Percentiles rank a stretch among this genome's conserved stretches.
Conservation (phyloP, 305 asterid genomes). For the Solanum chacoense region DNA sequence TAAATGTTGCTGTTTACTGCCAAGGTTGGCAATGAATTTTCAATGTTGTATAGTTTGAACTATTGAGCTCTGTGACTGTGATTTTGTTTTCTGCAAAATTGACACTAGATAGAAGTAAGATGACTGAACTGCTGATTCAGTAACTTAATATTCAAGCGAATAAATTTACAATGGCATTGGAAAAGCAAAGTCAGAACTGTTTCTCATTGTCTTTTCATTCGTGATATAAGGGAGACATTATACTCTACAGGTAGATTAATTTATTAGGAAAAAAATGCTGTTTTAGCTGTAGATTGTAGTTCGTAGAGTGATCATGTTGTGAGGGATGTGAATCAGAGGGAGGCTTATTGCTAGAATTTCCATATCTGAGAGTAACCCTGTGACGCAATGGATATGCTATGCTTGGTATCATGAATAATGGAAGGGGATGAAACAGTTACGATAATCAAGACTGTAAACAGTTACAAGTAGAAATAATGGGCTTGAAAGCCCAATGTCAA, state of each 20-base stretch:
- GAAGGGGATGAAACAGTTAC: neutral
- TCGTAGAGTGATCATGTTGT: conserved; percentile 12
- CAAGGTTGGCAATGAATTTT: neutral
- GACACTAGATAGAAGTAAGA: neutral
- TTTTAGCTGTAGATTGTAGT: neutral
- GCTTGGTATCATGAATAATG: neutral
- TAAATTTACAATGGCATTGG: neutral
- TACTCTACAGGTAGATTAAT: neutral
- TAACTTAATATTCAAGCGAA: neutral
- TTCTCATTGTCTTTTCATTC: neutral
- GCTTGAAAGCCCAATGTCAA: neutral
- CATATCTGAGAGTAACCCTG: neutral
- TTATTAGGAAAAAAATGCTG: neutral
- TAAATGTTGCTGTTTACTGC: neutral
- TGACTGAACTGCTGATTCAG: neutral
- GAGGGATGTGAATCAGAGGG: conserved; percentile 6
- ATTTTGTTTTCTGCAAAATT: neutral
- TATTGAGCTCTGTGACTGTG: neutral
- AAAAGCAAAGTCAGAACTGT: neutral
- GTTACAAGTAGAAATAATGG: neutral
- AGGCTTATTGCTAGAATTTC: neutral
- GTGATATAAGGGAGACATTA: neutral
- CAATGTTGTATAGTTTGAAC: neutral
- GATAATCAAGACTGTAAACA: neutral
- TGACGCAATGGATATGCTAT: neutral